phyloP scores from a whole-genome alignment of 352 stramenopile genomes.

The Phytophthora multivora region DNA sequence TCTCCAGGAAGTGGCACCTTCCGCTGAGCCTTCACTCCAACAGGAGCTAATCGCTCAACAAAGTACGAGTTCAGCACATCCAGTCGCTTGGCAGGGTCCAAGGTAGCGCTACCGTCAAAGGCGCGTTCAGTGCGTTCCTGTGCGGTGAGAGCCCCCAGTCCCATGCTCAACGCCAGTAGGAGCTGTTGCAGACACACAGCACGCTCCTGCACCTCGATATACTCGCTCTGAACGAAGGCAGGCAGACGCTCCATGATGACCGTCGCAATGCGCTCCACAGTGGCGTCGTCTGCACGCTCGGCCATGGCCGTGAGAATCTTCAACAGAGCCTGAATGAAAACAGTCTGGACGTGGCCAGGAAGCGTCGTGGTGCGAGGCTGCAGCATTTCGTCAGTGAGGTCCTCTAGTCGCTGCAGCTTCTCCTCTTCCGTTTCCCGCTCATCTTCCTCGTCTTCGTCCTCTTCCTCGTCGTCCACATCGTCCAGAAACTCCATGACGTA shows the following conservation, averaged over 20 bases:
- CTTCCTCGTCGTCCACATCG: slow-evolving; percentile 76
- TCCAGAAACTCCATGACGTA: slow-evolving; percentile 94
- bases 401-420: slow-evolving; percentile 88
- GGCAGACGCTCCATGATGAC: slow-evolving; percentile 87
- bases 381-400: slow-evolving; percentile 82
- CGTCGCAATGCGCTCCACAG: slow-evolving; percentile 85
- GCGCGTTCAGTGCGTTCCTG: slow-evolving; percentile 70
- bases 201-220: slow-evolving; percentile 96
- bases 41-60: slow-evolving; percentile 81
- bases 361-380: slow-evolving; percentile 84
- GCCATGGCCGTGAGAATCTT: slow-evolving; percentile 87
- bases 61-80: slow-evolving; percentile 81
- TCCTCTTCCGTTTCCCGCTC: slow-evolving; percentile 74
- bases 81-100: slow-evolving; percentile 52
- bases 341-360: slow-evolving; percentile 88
- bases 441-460: slow-evolving; percentile 78
- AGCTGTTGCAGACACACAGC: slow-evolving; percentile 87
- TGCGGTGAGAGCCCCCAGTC: slow-evolving; percentile 53
- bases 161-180: slow-evolving; percentile 64
- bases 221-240: slow-evolving; percentile 90
- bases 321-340: slow-evolving; percentile 95
- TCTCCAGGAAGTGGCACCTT: slow-evolving; percentile 91
- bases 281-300: slow-evolving; percentile 69
- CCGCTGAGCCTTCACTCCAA: slow-evolving; percentile 91
- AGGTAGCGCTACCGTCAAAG: slow-evolving; percentile 59